Conservation (phyloP, 2,329 filamentous ascomycete species). For the Diaporthe destruens region DNA sequence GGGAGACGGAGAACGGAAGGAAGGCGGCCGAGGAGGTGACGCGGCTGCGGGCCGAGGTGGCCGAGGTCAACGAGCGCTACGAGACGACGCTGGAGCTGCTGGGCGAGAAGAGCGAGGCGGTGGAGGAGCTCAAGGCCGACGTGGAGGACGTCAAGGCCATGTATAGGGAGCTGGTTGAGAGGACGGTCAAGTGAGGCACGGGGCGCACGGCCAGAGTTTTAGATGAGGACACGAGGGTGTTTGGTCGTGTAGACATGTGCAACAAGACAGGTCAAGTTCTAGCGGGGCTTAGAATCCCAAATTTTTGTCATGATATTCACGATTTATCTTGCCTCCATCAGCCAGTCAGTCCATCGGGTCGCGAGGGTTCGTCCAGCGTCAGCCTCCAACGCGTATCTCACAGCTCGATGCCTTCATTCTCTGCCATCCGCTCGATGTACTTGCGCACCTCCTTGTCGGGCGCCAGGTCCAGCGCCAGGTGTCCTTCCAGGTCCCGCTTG, state of each 20-base stretch:
- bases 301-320: slow-evolving; percentile 38
- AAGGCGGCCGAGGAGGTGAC: slow-evolving; percentile 70
- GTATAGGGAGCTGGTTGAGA: slow-evolving; percentile 92
- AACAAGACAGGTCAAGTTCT: slow-evolving; percentile 20
- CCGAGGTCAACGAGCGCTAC: slow-evolving; percentile 80
- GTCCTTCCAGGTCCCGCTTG: slow-evolving; percentile 79
- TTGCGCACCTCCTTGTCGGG: slow-evolving; percentile 85
- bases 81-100: slow-evolving; percentile 94
- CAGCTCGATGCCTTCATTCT: slow-evolving; percentile 84
- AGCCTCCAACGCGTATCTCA: slow-evolving; percentile 40
- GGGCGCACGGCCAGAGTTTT: not conserved
- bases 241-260: not conserved
- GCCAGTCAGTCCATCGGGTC: not conserved
- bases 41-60: slow-evolving; percentile 76
- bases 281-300: slow-evolving; percentile 29
- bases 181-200: slow-evolving; percentile 74
- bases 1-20: slow-evolving; percentile 81
- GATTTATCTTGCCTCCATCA: slow-evolving; percentile 31
- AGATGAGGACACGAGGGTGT: not conserved
- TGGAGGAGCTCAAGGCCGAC: slow-evolving; percentile 90
- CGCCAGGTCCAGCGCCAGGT: slow-evolving; percentile 81
- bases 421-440: slow-evolving; percentile 83
- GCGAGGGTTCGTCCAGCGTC: too few relatives aligned
- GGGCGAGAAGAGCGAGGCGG: slow-evolving; percentile 95
- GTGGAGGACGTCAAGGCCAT: slow-evolving; percentile 95